These are phyloP conservation scores for Brassica juncea DNA, from an alignment of 345 rosid genomes.

Conservation along the genomic window DNA sequence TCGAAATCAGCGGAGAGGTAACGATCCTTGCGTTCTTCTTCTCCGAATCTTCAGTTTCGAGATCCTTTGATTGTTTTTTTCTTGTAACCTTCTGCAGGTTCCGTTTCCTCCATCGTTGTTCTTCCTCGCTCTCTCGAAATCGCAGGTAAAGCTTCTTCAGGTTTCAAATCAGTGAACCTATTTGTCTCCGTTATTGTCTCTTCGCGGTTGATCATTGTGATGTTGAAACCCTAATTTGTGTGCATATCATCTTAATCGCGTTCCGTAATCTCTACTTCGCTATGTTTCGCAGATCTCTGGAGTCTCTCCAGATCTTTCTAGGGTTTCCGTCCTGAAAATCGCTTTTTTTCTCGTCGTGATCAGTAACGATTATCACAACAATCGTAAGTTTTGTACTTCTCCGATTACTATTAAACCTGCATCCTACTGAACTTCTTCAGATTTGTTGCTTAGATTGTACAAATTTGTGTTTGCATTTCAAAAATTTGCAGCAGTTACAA, in stretches of 20 bases:
- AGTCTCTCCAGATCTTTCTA: constrained; percentile 2
- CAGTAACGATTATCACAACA: background rate
- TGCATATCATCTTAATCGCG: background rate
- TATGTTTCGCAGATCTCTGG: background rate
- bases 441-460: background rate
- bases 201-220: background rate
- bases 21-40: background rate
- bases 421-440: background rate
- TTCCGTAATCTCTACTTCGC: background rate
- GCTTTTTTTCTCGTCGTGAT: background rate
- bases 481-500: background rate
- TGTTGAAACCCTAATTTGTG: background rate
- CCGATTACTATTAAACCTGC: background rate
- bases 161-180: background rate
- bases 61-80: background rate
- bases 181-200: background rate
- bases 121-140: background rate
- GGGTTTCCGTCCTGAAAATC: background rate
- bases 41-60: background rate
- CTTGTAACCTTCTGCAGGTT: background rate
- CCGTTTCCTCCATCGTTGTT: background rate
- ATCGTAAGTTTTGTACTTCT: background rate
- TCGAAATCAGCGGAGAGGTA: background rate
- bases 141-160: background rate
- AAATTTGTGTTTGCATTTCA: constrained; percentile 19